Percentiles rank a stretch among this genome's conserved stretches.
These are phyloP conservation scores for Globisporangium abappressorium DNA, from an alignment of 352 stramenopile species.

Conservation along the genomic window DNA sequence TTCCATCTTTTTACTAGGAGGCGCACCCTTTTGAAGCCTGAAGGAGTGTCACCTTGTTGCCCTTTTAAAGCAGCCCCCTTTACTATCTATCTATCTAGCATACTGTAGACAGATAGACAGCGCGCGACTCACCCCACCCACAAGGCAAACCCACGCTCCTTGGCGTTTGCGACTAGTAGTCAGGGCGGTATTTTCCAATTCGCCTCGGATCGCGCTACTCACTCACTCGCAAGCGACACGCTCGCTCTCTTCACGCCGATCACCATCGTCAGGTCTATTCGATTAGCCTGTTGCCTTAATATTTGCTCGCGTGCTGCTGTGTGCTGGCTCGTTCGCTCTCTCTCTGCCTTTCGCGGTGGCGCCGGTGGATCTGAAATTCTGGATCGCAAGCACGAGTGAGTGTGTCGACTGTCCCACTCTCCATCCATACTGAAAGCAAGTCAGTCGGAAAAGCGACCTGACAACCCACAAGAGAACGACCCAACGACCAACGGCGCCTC, in stretches of 20 bases:
- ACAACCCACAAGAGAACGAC: slow-evolving; percentile 15
- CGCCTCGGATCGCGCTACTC: not conserved
- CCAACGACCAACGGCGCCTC: not conserved
- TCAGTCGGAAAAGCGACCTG: not conserved
- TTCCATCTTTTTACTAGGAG: slow-evolving; percentile 5
- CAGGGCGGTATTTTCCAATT: slow-evolving; percentile 13
- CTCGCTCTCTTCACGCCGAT: not conserved
- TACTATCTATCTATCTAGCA: not conserved
- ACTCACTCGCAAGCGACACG: not conserved
- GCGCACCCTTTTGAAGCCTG: not conserved
- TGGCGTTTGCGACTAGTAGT: not conserved
- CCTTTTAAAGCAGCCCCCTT: not conserved
- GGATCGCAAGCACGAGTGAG: not conserved
- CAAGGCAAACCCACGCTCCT: not conserved
- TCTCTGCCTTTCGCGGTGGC: slow-evolving; percentile 2
- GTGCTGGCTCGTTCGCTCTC: not conserved
- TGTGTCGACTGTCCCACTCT: slow-evolving; percentile 14
- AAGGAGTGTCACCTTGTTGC: not conserved
- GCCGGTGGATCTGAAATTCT: not conserved
- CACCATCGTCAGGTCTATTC: not conserved
- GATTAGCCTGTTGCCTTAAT: not conserved
- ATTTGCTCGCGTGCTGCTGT: not conserved
- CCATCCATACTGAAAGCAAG: slow-evolving; percentile 11
- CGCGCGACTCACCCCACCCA: not conserved
- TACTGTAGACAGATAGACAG: not conserved